phyloP scores from a whole-genome alignment of 805 yeast genomes.

The Lachancea fermentati region DNA sequence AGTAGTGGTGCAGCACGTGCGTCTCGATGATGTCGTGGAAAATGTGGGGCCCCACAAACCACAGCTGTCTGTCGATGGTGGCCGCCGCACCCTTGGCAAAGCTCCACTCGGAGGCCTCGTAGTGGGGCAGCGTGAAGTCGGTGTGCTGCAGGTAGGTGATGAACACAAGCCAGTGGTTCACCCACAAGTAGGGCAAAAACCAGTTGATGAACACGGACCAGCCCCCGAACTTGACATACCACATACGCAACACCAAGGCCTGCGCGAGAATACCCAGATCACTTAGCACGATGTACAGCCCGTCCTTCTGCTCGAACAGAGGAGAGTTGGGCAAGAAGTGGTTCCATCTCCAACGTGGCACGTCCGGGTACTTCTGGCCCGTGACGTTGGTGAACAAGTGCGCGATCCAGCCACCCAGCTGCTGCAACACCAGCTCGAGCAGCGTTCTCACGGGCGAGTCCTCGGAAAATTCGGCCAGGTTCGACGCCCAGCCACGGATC shows the following conservation, averaged over 20 bases:
- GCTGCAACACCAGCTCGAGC: constrained; percentile 53
- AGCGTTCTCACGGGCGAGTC: constrained; percentile 72
- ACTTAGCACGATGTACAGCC: constrained; percentile 62
- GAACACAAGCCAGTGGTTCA: constrained; percentile 87
- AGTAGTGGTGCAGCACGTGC: constrained; percentile 82
- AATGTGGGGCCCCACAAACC: constrained; percentile 68
- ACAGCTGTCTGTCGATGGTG: constrained; percentile 79
- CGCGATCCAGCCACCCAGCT: constrained; percentile 69
- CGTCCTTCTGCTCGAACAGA: constrained; percentile 66
- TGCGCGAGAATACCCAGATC: constrained; percentile 66
- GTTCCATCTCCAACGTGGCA: constrained; percentile 44
- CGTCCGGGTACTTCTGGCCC: constrained; percentile 59
- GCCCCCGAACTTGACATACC: constrained; percentile 58
- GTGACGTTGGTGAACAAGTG: constrained; percentile 67
- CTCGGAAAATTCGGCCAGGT: constrained; percentile 52
- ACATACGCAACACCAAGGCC: constrained; percentile 47
- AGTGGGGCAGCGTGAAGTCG: constrained; percentile 74
- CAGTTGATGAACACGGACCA: constrained; percentile 62
- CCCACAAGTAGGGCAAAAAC: constrained; percentile 71
- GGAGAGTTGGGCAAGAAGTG: constrained; percentile 75
- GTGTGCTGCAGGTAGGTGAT: constrained; percentile 83
- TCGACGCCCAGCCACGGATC: constrained; percentile 29
- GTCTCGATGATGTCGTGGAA: constrained; percentile 90
- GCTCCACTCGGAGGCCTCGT: constrained; percentile 70
- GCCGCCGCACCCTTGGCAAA: constrained; percentile 89